Percentiles rank a stretch among this genome's conserved stretches.
Conservation (phyloP, 768 basidiomycete genomes). For the Clathrus columnatus region DNA sequence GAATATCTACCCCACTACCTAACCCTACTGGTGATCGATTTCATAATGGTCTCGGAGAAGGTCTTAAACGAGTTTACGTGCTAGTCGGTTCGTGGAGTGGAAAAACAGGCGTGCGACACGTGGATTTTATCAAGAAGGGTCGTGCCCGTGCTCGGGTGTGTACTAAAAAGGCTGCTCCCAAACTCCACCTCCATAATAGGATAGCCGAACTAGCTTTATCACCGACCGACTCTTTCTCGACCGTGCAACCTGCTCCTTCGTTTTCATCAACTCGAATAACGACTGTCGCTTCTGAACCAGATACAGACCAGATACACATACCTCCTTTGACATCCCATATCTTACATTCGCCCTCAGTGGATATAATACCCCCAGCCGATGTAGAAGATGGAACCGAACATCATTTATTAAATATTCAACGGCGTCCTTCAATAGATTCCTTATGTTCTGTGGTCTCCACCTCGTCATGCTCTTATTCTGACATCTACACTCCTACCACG, state of each 20-base stretch:
- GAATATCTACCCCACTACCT: not conserved
- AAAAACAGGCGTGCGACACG: not conserved
- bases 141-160: not conserved
- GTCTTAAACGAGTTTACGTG: slow-evolving; percentile 2
- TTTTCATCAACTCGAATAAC: not conserved
- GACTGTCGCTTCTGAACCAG: not conserved
- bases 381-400: too few relatives aligned
- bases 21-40: not conserved
- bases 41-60: not conserved
- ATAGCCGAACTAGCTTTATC: not conserved
- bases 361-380: not conserved
- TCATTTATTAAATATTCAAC: too few relatives aligned
- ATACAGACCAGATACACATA: not conserved
- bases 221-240: not conserved
- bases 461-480: not conserved
- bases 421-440: not conserved
- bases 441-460: not conserved
- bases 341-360: not conserved
- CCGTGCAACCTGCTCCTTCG: not conserved
- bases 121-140: slow-evolving; percentile 5
- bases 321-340: not conserved
- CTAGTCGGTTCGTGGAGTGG: slow-evolving; percentile 7
- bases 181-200: not conserved
- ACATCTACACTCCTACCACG: not conserved
- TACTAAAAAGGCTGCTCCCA: not conserved